These are phyloP conservation scores for Exutisphaerella laricina DNA, from an alignment of 2,329 filamentous ascomycete genomes.

Conservation along the genomic window DNA sequence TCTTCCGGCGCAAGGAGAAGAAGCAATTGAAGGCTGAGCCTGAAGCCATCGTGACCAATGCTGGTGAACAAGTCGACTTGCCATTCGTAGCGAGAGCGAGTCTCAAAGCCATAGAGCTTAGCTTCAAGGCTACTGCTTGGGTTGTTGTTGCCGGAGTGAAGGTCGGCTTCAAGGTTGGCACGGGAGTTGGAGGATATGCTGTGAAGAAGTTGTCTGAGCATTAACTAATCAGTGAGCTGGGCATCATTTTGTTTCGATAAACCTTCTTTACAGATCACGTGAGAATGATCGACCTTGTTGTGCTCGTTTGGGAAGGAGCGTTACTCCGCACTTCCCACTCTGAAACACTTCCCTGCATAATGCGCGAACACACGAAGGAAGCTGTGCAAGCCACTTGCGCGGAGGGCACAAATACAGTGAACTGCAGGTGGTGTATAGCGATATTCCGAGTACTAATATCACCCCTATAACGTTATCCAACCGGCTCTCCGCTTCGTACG, in stretches of 20 bases:
- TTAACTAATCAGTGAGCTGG: not conserved
- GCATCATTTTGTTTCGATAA: not conserved
- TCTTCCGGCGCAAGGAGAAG: slow-evolving; percentile 12
- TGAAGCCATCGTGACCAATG: slow-evolving; percentile 6
- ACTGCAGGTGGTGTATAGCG: not conserved
- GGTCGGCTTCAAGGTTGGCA: slow-evolving; percentile 33
- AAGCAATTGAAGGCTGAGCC: slow-evolving; percentile 12
- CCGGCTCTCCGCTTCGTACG: no score
- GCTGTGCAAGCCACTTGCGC: no score
- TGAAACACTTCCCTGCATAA: not conserved
- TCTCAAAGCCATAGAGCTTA: slow-evolving; percentile 37
- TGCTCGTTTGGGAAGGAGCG: no score
- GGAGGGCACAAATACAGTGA: no score
- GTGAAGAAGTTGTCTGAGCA: slow-evolving; percentile 1
- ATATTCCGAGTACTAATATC: not conserved
- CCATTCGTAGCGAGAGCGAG: slow-evolving; percentile 37
- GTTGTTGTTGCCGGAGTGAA: slow-evolving; percentile 39
- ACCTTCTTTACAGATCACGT: not conserved
- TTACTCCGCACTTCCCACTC: no score
- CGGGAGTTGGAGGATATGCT: not conserved
- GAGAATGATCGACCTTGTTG: no score
- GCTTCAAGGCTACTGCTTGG: slow-evolving; percentile 40
- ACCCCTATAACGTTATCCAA: not conserved
- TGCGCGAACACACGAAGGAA: not conserved
- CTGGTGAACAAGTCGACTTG: slow-evolving; percentile 33